These are phyloP conservation scores for Rubia yunnanensis DNA, from an alignment of 257 asterid genomes.

Conservation along the genomic window DNA sequence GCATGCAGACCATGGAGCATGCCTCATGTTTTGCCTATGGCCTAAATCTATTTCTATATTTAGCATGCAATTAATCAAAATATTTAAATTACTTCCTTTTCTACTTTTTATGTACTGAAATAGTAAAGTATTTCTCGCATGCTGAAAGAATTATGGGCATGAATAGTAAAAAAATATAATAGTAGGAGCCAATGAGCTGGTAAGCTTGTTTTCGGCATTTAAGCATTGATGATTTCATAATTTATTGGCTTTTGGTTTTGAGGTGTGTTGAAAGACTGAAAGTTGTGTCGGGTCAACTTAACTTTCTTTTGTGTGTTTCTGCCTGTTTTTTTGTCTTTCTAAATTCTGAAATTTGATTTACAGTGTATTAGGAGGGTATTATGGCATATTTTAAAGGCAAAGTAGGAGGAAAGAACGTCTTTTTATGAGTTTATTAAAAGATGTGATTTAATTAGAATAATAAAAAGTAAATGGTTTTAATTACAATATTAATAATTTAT, in stretches of 20 bases:
- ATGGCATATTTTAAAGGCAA: no score
- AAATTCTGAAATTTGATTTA: no score
- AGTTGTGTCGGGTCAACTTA: slow-evolving; percentile 14
- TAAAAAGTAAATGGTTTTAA: no score
- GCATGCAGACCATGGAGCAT: not conserved
- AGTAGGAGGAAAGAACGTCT: no score
- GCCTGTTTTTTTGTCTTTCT: not conserved
- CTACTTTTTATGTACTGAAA: not conserved
- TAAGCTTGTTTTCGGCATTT: slow-evolving; percentile 1
- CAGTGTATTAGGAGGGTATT: not conserved
- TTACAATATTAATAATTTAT: no score
- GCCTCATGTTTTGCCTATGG: not conserved
- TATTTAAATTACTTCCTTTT: no score
- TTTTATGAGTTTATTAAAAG: no score
- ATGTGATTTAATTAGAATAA: no score
- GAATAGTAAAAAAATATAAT: not conserved
- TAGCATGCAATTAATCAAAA: not conserved
- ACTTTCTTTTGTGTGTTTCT: not conserved
- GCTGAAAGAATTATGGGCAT: slow-evolving; percentile 9
- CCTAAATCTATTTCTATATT: not conserved
- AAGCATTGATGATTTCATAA: slow-evolving; percentile 15
- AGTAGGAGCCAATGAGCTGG: not conserved
- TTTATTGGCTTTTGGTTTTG: slow-evolving; percentile 10
- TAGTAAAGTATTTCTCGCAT: slow-evolving; percentile 8
- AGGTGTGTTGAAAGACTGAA: not conserved